A percentile compares a stretch with the other conserved stretches of the same genome.
Conservation (phyloP, 1,139 yeast species). For the Geotrichum restrictum region DNA sequence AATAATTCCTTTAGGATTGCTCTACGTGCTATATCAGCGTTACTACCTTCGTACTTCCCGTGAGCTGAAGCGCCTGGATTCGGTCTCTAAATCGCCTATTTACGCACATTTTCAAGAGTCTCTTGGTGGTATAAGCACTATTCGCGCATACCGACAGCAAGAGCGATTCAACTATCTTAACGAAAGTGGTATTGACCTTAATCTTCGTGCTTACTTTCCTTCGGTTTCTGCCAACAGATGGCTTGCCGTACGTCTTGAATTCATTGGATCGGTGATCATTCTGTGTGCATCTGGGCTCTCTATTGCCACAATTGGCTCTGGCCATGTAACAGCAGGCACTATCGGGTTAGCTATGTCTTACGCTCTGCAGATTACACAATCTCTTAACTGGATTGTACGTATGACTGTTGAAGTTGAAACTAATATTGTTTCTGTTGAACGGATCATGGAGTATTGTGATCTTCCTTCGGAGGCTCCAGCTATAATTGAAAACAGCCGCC, state of each 20-base stretch:
- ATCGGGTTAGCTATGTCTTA: conserved; percentile 73
- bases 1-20: conserved; percentile 48
- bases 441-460: conserved; percentile 66
- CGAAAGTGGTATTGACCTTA: conserved; percentile 58
- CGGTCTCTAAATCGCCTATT: conserved; percentile 68
- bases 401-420: conserved; percentile 71
- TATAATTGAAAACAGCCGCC: conserved; percentile 38
- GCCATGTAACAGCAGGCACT: conserved; percentile 54
- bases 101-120: conserved; percentile 77
- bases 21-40: conserved; percentile 79
- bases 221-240: conserved; percentile 62
- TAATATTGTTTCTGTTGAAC: conserved; percentile 72
- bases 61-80: conserved; percentile 75
- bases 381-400: conserved; percentile 59
- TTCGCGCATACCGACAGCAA: conserved; percentile 53
- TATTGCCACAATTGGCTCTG: conserved; percentile 49
- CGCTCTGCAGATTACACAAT: conserved; percentile 59
- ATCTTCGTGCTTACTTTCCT: conserved; percentile 56
- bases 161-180: conserved; percentile 54
- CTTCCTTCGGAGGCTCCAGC: conserved; percentile 56
- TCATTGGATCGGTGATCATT: conserved; percentile 70
- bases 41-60: conserved; percentile 75
- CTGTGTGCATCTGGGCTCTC: conserved; percentile 78
- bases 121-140: conserved; percentile 65
- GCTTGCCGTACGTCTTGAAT: conserved; percentile 65